A percentile compares a stretch with the other conserved stretches of the same genome.
Conservation (phyloP, 805 yeast genomes). For the Cyberlindnera bimundalis region DNA sequence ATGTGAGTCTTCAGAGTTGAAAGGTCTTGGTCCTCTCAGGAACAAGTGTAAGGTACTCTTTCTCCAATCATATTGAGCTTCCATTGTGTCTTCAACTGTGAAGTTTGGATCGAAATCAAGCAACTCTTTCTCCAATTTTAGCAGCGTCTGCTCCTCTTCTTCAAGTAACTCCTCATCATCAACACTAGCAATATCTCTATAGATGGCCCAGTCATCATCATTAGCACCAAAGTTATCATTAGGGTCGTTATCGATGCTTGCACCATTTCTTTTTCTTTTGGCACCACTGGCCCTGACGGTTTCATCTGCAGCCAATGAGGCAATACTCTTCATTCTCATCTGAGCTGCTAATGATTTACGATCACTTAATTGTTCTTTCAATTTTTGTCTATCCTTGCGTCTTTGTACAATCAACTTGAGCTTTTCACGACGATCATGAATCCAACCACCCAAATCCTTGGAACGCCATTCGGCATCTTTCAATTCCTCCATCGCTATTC, state of each 20-base stretch:
- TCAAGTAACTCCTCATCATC: constrained; percentile 81
- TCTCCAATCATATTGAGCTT: constrained; percentile 81
- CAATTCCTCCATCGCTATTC: constrained; percentile 53
- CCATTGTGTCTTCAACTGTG: constrained; percentile 79
- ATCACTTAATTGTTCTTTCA: constrained; percentile 76
- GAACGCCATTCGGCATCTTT: constrained; percentile 79
- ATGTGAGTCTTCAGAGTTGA: constrained; percentile 75
- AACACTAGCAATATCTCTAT: constrained; percentile 73
- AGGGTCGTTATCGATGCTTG: constrained; percentile 84
- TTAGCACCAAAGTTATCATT: constrained; percentile 93
- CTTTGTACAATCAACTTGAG: constrained; percentile 56
- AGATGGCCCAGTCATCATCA: constrained; percentile 93
- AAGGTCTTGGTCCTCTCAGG: constrained; percentile 86
- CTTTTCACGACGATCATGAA: constrained; percentile 59
- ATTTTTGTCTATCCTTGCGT: constrained; percentile 63
- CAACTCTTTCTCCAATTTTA: constrained; percentile 68
- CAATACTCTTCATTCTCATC: constrained; percentile 85
- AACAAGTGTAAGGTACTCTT: constrained; percentile 77
- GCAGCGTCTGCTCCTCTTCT: constrained; percentile 58
- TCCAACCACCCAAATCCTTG: constrained; percentile 75
- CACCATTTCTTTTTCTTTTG: constrained; percentile 49
- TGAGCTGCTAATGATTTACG: constrained; percentile 91
- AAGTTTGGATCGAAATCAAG: constrained; percentile 83
- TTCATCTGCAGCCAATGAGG: constrained; percentile 78
- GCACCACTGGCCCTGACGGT: constrained; percentile 32